Evolutionary conservation across 345 rosid species (phyloP), one percentile per base, ranked within the genome.

Genomic region (Lumnitzera littorea): DNA sequence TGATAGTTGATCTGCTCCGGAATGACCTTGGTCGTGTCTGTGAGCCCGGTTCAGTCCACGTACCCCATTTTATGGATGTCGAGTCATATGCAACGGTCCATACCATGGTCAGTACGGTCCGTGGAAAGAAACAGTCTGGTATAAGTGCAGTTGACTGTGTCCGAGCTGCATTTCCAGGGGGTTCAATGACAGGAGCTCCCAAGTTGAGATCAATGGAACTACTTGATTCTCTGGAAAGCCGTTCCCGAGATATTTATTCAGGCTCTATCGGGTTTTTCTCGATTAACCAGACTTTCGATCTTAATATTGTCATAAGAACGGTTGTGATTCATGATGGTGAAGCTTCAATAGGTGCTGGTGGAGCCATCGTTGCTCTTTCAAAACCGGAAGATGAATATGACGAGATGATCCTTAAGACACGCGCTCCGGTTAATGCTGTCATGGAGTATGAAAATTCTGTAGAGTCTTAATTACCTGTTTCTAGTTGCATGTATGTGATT

Each of bases 161-260:
- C 5, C 77, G 72, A 75, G 95, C 96, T 56, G 97, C 97, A 51
- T 94, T 88, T 72, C 97, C 97, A 0, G 99, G 99, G 1, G 96
- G 97, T 29, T 94, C 99, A 43, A 94, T 94, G 99, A 94, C 96
- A 0, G 99, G 99, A 55, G 99, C 99, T 1, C 99, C 99, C 1
- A 94, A 94, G 74, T 73, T 88, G 72, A 81, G 99, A 71, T 94
- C 99, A 2, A 86, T 90, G 63, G 95, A 90, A 63, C 76, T 94
- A 63, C 82, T 94, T 3, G 97, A 94, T 66, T 84, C 89, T 48
- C 65, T 94, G 9, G 97, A 94, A 62, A 81, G 75, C 62, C 78
- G 87, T 74, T 80, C 96, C 20, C 83, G 99, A 13, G 91, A 96
- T 2, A 80, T 94, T 55, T 94, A 90, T 84, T 94, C 97, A 0